Percentiles rank a stretch among this genome's conserved stretches.
These are phyloP conservation scores for Aristolochia californica DNA, from an alignment of 164 flowering plant genomes.

Conservation along the genomic window DNA sequence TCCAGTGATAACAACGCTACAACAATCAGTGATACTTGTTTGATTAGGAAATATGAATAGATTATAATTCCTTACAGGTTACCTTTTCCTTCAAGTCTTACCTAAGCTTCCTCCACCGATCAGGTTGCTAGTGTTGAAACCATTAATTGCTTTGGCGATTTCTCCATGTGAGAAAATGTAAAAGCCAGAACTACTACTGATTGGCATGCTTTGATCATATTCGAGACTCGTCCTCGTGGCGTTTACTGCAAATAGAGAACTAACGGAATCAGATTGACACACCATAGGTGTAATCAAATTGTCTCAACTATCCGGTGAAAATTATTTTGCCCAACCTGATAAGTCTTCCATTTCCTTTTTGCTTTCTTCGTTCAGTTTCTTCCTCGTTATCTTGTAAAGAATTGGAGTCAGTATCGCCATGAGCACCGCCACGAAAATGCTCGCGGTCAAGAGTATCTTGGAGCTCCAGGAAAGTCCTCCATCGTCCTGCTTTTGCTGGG, in stretches of 20 bases:
- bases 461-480: no score
- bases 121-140: constrained; percentile 8
- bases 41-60: no score
- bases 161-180: constrained; percentile 15
- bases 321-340: constrained; percentile 9
- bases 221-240: constrained; percentile 11
- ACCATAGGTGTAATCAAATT: no score
- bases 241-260: constrained; percentile 2
- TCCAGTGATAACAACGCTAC: not conserved
- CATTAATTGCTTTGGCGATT: constrained; percentile 14
- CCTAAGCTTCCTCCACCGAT: constrained; percentile 20
- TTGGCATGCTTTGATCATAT: constrained; percentile 5
- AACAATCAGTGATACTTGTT: not conserved
- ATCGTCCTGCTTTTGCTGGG: no score
- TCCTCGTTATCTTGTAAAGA: constrained; percentile 16
- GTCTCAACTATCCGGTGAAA: not conserved
- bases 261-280: no score
- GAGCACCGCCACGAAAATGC: not conserved
- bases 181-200: constrained; percentile 11
- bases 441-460: not conserved
- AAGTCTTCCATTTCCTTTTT: constrained; percentile 17
- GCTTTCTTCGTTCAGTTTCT: constrained; percentile 7
- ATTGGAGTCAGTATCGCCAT: constrained; percentile 13
- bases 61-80: no score
- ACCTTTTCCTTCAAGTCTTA: not conserved